Base-by-base conservation (phyloP, 2,329 filamentous ascomycete genomes). In the Colletotrichum camelliae region DNA sequence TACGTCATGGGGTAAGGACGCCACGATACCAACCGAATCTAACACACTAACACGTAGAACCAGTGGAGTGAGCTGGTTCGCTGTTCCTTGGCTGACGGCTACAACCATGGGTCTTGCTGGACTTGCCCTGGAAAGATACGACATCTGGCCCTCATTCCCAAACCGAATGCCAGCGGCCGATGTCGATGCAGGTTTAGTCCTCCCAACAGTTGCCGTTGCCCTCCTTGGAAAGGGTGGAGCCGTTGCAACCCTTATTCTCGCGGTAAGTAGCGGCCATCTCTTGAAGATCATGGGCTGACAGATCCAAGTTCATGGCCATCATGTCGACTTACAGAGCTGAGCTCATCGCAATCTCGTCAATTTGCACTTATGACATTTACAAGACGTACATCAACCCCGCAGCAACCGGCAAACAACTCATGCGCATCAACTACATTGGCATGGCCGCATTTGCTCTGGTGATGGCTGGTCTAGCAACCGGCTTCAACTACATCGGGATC, bases 71-170 rank as follows among this genome's bases (percentile, higher is more conserved):
- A 93, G 91, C 66, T 98, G 96, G 96, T 98, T 98, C 79, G 96
- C 96, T 1, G 97, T 98, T 68, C 96, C 96, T 1, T 98, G 95
- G 94, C 89, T 98, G 12, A 94, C 93, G 4, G 95, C 96, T 1
- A 98, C 95, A 0, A 98, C 96, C 2, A 94, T 98, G 92, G 96
- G 96, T 37, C 89, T 98, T 8, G 91, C 94, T 1, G 95, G 94
- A 4, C 88, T 98, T 9, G 94, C 95, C 1, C 89, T 98, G 2
- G 95, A 98, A 83, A 91, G 88, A 78, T 93, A 91, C 79, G 93
- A 91, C 1, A 87, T 87, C 5, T 96, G 95, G 85, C 94, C 94
- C 0, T 94, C 93, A 0, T 96, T 90, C 80, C 94, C 91, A 0
- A 86, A 93, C 75, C 91, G 95, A 48, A 95, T 98, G 91, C 86